A percentile compares a stretch with the other conserved stretches of the same genome.
phyloP scores from a whole-genome alignment of 2,329 filamentous ascomycete genomes.

The Lasiodiplodia gonubiensis region DNA sequence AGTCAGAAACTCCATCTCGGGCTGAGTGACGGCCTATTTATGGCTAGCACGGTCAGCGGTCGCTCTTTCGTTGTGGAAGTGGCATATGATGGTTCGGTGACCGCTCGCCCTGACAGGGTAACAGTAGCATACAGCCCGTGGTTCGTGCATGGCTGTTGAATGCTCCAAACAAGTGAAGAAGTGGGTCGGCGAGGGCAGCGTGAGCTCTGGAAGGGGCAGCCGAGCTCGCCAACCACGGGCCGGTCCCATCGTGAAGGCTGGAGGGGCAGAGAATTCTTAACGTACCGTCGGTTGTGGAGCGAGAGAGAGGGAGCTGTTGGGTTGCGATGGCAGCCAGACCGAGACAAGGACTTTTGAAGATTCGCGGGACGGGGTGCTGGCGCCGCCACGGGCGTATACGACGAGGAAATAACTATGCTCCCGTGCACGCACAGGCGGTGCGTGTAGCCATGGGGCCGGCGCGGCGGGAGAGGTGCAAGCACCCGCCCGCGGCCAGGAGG shows the following conservation, averaged over 20 bases:
- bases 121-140: no score
- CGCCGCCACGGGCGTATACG: slow-evolving; percentile 30
- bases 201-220: neutral
- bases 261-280: neutral
- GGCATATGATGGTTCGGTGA: neutral
- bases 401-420: slow-evolving; percentile 32
- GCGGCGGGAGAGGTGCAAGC: slow-evolving; percentile 38
- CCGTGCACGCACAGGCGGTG: slow-evolving; percentile 35
- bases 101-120: neutral
- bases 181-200: neutral
- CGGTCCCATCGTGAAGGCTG: neutral
- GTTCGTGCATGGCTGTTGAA: neutral
- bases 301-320: slow-evolving; percentile 1
- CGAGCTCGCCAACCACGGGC: neutral
- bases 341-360: slow-evolving; percentile 28
- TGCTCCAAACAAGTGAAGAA: neutral
- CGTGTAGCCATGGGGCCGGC: slow-evolving; percentile 33
- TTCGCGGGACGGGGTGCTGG: slow-evolving; percentile 9
- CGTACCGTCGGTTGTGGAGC: slow-evolving; percentile 5
- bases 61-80: neutral
- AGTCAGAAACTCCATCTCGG: slow-evolving; percentile 45
- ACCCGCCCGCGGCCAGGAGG: slow-evolving; percentile 41
- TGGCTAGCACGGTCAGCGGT: neutral
- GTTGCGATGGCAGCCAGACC: neutral
- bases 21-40: neutral